Base-by-base conservation (phyloP, 2,329 filamentous ascomycete genomes). In the Sphaerulina vaccinii region DNA sequence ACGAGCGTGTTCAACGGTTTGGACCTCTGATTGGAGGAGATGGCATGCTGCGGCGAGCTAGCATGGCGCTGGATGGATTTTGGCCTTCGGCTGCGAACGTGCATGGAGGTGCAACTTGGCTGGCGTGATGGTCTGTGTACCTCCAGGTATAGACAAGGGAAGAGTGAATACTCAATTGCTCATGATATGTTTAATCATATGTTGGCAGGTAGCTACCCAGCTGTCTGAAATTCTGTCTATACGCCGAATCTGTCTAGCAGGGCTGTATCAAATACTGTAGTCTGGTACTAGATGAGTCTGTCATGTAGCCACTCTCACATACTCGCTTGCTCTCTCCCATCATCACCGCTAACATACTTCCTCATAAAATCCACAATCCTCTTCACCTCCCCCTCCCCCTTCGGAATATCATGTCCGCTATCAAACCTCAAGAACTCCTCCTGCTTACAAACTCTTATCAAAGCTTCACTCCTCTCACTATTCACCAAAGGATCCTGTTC, bases 1-100 rank as follows among this genome's bases (percentile, higher is more conserved):
- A 72, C 13, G 74, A 82, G 59, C 76, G 83, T 54, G 59, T 76
- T 5, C 59, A 62, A 33, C 63, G 63, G 2, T 86, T 88, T 60
- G 75, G 73, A 33, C 62, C 61, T 0, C 6, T 83, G 7, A 66
- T 87, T 52, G 80, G 83, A 1, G 81, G 83, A 1, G 67, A 68
- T 22, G 74, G 70, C 37, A 71, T 86, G 23, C 52, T 88, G 56
- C 68, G 69, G 5, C 73, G 78, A 40, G 77, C 83, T 3, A 79
- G 77, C 49, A 64, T 60, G 27, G 58, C 73, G 13, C 56, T 88
- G 33, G 82, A 84, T 65, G 70, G 70, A 10, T 32, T 37, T 3
- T 63, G 60, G 60, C 33, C 21, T 11, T 54, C 51, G 18, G 27
- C 35, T 11, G 44, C 38, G 15, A 49, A 21, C 27, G 37, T 27